These are phyloP conservation scores for Colletotrichum acutatum DNA, from an alignment of 2,329 filamentous ascomycete genomes.

Conservation along the genomic window DNA sequence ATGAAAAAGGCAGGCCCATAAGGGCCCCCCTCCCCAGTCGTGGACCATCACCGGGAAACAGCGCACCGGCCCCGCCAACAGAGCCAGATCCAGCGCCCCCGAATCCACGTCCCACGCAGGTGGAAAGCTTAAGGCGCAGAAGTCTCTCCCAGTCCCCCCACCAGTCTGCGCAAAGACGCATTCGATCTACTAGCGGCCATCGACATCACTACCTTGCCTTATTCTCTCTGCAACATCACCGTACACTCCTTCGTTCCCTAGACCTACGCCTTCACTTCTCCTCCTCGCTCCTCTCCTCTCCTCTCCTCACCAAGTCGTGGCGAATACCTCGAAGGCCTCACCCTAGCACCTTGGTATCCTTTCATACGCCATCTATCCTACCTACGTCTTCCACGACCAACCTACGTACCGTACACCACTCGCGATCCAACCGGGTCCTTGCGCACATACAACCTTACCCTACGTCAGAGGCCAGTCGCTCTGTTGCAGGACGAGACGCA, in stretches of 20 bases:
- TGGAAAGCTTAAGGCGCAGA: slow-evolving; percentile 31
- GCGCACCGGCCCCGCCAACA: slow-evolving; percentile 24
- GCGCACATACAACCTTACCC: slow-evolving; percentile 1
- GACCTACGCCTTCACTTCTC: neutral
- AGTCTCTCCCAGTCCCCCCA: slow-evolving; percentile 9
- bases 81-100: slow-evolving; percentile 12
- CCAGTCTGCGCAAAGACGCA: slow-evolving; percentile 4
- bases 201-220: slow-evolving; percentile 15
- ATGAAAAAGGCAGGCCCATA: slow-evolving; percentile 13
- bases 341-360: neutral
- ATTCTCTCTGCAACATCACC: slow-evolving; percentile 12
- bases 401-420: neutral
- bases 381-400: neutral
- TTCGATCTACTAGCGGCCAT: slow-evolving; percentile 13
- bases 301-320: neutral
- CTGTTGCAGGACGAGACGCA: slow-evolving; percentile 11
- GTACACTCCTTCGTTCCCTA: neutral
- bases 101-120: slow-evolving; percentile 23
- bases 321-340: neutral
- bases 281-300: neutral
- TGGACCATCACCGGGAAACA: slow-evolving; percentile 16
- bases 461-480: slow-evolving; percentile 29
- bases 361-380: neutral
- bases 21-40: neutral
- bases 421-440: slow-evolving; percentile 9